These are phyloP conservation scores for Exobasidium rhododendri DNA, from an alignment of 1,284 basidiomycete genomes.

Conservation along the genomic window DNA sequence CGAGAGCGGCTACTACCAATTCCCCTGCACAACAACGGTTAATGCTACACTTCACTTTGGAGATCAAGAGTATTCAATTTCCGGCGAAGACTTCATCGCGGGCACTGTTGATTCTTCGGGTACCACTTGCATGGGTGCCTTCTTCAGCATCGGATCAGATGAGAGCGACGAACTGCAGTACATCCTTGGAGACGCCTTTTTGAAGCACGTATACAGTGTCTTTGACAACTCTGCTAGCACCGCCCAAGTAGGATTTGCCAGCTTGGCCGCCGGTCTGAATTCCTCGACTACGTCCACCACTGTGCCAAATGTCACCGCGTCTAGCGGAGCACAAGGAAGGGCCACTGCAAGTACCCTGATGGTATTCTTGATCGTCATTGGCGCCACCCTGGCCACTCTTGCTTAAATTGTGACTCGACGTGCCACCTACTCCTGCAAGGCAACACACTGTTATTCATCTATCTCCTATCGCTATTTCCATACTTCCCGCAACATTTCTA, in stretches of 20 bases:
- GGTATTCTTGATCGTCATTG: background rate
- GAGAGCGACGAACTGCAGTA: slow-evolving; percentile 30
- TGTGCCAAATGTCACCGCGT: slow-evolving; percentile 13
- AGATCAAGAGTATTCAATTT: slow-evolving; percentile 31
- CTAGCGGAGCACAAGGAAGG: background rate
- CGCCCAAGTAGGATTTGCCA: slow-evolving; percentile 38
- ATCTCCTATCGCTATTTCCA: too few species aligned
- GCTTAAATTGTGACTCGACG: too few species aligned
- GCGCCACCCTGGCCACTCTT: background rate
- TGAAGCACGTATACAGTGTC: slow-evolving; percentile 46
- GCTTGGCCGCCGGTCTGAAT: slow-evolving; percentile 35
- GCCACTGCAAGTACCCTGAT: background rate
- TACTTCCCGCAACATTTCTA: too few species aligned
- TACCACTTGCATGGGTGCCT: slow-evolving; percentile 37
- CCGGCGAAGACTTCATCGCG: slow-evolving; percentile 28
- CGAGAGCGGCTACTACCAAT: slow-evolving; percentile 38
- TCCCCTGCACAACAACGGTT: slow-evolving; percentile 33
- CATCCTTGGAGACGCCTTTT: slow-evolving; percentile 48
- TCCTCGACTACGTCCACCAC: slow-evolving; percentile 25
- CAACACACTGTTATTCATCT: too few species aligned
- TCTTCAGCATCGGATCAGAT: slow-evolving; percentile 35
- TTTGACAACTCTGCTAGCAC: slow-evolving; percentile 24
- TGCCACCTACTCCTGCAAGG: too few species aligned
- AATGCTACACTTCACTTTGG: slow-evolving; percentile 41
- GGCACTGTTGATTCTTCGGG: slow-evolving; percentile 22